Evolutionary conservation across 768 basidiomycete genomes (phyloP).

Genomic region (Mycena polygramma): DNA sequence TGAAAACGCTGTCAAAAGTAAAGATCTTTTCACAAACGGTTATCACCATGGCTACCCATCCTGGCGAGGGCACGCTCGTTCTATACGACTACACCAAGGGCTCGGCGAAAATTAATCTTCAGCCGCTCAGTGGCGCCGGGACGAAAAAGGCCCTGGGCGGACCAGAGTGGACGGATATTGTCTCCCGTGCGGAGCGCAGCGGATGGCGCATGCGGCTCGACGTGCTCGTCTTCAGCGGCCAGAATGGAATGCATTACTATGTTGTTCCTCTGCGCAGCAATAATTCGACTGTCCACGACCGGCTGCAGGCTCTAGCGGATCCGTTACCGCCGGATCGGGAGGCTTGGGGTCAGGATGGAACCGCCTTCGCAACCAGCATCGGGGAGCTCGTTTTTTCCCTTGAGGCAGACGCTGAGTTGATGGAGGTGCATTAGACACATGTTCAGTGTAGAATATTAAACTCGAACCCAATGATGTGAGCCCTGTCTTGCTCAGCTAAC

Average conservation of each 20-base stretch:
- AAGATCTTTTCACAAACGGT: not conserved
- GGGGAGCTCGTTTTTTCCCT: no score
- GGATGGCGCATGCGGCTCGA: slow-evolving; percentile 2
- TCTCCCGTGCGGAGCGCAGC: not conserved
- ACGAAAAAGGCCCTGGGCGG: no score
- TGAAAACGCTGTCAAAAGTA: not conserved
- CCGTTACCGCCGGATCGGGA: not conserved
- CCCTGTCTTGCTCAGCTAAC: no score
- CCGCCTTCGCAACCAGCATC: not conserved
- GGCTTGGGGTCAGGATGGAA: not conserved
- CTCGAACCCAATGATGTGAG: no score
- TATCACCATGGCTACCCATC: not conserved
- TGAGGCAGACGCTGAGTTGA: no score
- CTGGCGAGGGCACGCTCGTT: not conserved
- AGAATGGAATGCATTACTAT: not conserved
- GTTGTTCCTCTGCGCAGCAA: slow-evolving; percentile 5
- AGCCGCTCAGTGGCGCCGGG: not conserved
- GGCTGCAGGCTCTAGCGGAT: not conserved
- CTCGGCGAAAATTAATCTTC: not conserved
- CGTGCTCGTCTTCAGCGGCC: not conserved
- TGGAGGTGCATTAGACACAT: no score
- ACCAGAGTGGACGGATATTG: slow-evolving; percentile 1
- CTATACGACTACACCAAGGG: not conserved
- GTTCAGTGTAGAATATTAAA: no score
- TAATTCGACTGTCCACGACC: not conserved